These are phyloP conservation scores for Teratosphaeria gauchensis DNA, from an alignment of 2,329 filamentous ascomycete genomes.

Conservation along the genomic window DNA sequence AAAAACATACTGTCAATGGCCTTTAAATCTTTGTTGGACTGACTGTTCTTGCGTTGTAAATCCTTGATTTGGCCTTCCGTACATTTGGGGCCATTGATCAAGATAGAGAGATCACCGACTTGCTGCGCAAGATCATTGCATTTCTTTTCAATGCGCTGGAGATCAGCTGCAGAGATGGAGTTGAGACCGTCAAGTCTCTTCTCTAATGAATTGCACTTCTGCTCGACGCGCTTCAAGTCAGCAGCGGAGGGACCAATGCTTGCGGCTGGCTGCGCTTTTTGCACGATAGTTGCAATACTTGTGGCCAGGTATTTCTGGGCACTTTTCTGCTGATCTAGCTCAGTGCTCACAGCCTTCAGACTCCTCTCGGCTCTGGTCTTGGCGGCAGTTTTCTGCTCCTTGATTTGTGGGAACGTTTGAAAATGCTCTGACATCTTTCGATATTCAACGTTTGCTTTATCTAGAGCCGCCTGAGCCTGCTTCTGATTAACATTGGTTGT, in stretches of 20 bases:
- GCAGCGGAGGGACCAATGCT: neutral
- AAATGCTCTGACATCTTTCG: slow-evolving; percentile 1
- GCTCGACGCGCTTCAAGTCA: neutral
- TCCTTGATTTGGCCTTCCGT: neutral
- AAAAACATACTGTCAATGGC: neutral
- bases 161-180: neutral
- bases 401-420: slow-evolving; percentile 2
- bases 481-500: neutral
- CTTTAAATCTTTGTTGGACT: neutral
- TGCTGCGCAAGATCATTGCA: neutral
- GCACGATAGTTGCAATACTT: neutral
- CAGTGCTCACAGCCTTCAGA: neutral
- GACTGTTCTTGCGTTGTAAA: neutral
- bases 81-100: neutral
- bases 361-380: neutral
- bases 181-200: neutral
- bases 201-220: neutral
- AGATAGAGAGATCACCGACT: neutral
- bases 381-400: slow-evolving; percentile 4
- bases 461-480: neutral
- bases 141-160: neutral
- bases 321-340: neutral
- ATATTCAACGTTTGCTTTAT: neutral
- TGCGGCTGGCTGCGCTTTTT: neutral
- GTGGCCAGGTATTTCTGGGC: neutral